Evolutionary conservation across 345 rosid genomes (phyloP), one percentile per base, ranked within the genome.

Genomic region (Populus tremula): DNA sequence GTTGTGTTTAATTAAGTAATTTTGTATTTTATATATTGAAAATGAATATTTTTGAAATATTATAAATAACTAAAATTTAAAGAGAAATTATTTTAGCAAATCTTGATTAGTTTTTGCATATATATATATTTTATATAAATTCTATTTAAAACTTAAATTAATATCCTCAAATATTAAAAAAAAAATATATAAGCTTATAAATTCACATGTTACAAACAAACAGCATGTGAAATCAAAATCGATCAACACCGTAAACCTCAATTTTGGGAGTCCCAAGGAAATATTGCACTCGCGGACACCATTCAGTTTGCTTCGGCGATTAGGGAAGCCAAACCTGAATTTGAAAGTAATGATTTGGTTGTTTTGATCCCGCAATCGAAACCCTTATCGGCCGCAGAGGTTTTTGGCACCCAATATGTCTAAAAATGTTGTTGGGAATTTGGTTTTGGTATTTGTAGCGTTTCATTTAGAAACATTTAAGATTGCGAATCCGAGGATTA

Each of bases 321-420:
- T n/a, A 86, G 99, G 69, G 90, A 89, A 3, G 96, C 92, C 23
- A 93, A 93, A 79, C 85, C 90, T 1, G 96, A 93, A 78, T 78
- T 96, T 31, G 99, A 93, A 98, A 93, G 80, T 73, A 78, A 75
- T 35, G 97, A 97, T 6, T 85, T 89, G 47, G 78, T 18, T 53
- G 97, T 92, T 79, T 83, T 93, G 83, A 87, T 95, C 35, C 99
- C 99, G 27, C 99, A 95, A 82, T 86, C 97, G 1, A 92, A 90
- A 77, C 99, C 99, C 3, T 70, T 92, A 10, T 96, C 98, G 0
- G 92, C 97, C 0, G 98, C 98, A 6, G 98, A 53, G 59, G 96
- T 95, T 5, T 5, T 82, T 93, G 18, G 98, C 99, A 0, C 91
- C 97, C 0, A 90, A 83, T 84, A 49, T 93, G 16, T 47, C 85